Percentiles rank a stretch among this genome's conserved stretches.
Conservation (phyloP, 495 filamentous ascomycete genomes). For the Pseudotulostoma volvatum region DNA sequence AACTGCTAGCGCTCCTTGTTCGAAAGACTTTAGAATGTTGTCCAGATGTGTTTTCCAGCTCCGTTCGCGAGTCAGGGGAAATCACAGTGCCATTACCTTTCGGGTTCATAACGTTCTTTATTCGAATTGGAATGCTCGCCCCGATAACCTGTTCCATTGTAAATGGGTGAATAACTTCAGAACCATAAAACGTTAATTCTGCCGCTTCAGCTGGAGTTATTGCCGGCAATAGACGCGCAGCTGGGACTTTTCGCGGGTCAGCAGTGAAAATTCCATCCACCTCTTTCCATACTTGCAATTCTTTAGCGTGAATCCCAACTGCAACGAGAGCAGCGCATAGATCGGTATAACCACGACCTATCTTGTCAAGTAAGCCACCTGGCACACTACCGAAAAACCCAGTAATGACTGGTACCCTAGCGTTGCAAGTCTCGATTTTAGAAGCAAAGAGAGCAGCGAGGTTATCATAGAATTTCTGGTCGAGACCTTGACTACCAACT, state of each 20-base stretch:
- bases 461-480: conserved; percentile 63
- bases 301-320: conserved; percentile 57
- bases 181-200: conserved; percentile 84
- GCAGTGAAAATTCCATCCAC: conserved; percentile 86
- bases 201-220: conserved; percentile 82
- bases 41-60: conserved; percentile 29
- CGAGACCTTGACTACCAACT: conserved; percentile 40
- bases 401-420: conserved; percentile 59
- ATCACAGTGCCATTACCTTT: conserved; percentile 76
- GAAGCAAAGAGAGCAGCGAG: conserved; percentile 47
- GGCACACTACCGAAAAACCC: conserved; percentile 84
- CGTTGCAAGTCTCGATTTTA: conserved; percentile 51
- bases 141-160: conserved; percentile 98
- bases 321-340: conserved; percentile 72
- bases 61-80: conserved; percentile 34
- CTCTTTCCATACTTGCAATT: conserved; percentile 88
- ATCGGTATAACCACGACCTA: conserved; percentile 82
- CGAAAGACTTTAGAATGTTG: conserved; percentile 32
- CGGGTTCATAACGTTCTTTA: conserved; percentile 97
- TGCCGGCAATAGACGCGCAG: conserved; percentile 53
- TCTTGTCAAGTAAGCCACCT: conserved; percentile 57
- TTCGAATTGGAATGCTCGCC: conserved; percentile 81
- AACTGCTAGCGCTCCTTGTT: conserved; percentile 29
- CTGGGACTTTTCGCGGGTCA: conserved; percentile 76
- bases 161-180: conserved; percentile 91